Evolutionary conservation across 202 grass and related monocot genomes (phyloP), one percentile per base, ranked within the genome.

Genomic region (Brachypodium distachyon): DNA sequence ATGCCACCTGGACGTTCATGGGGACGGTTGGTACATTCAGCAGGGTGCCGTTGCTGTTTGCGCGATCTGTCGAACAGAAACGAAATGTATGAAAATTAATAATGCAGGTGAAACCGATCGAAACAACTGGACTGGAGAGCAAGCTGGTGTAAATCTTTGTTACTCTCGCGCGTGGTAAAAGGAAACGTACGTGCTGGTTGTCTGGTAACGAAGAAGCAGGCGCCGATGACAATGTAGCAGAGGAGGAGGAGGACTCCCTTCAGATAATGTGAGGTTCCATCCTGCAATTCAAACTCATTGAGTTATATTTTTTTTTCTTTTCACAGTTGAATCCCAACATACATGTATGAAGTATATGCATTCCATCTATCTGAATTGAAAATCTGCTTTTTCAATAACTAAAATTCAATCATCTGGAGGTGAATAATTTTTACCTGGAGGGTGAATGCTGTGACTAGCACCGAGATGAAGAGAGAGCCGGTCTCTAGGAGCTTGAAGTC

Each of bases 401-500:
- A 12, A 18, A 49, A 49, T 36, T 36, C 11, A 29, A 31, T 13
- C n/a, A 13, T 51, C n/a, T 39, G 70, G 48, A 37, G 41, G 16
- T n/a, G n/a, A n/a, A 38, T 38, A 16, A 36, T 39, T 14, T 69
- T 18, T 86, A 98, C 96, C 89, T 95, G 91, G 31, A 99, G 89
- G 7, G 83, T 77, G 42, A 88, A 89, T n/a, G 96, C 53, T 12
- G 92, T 89, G 13, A 99, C 85, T 9, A 99, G 38, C 65, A 95
- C 91, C 65, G 96, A 52, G 39, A 95, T 36, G 34, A 99, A 74
- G 18, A 95, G 70, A 47, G 85, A 83, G 41, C 69, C 85, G 5
- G 92, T 99, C 61, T 99, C 96, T 4, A 99, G 43, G 18, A 99
- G 59, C 37, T 93, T 93, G 84, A 99, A 90, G 73, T 93, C 87